Conservation (phyloP, 768 basidiomycete species). For the Neoboletus subvelutipes region DNA sequence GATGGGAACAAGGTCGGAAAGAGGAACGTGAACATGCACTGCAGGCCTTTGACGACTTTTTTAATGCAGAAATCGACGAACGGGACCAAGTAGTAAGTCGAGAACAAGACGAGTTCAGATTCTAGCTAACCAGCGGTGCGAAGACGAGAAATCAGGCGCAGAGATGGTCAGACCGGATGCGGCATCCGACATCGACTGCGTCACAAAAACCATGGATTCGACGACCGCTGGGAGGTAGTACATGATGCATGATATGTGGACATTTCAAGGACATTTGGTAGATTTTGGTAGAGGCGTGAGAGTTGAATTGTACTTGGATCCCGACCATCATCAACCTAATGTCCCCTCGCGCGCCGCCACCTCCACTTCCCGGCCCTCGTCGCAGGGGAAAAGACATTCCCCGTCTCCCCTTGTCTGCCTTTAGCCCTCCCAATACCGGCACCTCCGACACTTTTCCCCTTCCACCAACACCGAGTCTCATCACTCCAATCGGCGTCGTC, state of each 20-base stretch:
- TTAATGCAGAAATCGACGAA: slow-evolving; percentile 43
- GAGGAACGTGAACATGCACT: slow-evolving; percentile 55
- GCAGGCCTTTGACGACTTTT: slow-evolving; percentile 57
- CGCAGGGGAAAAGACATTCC: slow-evolving; percentile 71
- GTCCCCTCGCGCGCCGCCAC: slow-evolving; percentile 10
- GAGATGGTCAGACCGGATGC: slow-evolving; percentile 32
- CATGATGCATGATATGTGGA: neutral
- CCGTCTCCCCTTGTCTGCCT: slow-evolving; percentile 71
- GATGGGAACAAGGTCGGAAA: slow-evolving; percentile 38
- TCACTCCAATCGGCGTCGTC: slow-evolving; percentile 61
- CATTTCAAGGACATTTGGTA: neutral
- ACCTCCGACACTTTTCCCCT: slow-evolving; percentile 66
- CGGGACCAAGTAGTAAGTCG: slow-evolving; percentile 26
- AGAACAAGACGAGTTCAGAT: neutral
- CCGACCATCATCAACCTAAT: neutral
- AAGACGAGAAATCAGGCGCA: slow-evolving; percentile 26
- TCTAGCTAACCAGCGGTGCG: slow-evolving; percentile 7
- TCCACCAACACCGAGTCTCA: slow-evolving; percentile 63
- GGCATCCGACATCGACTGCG: slow-evolving; percentile 8
- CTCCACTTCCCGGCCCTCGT: slow-evolving; percentile 32
- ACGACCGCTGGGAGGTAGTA: slow-evolving; percentile 15
- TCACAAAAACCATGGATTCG: slow-evolving; percentile 21
- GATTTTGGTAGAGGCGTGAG: slow-evolving; percentile 4
- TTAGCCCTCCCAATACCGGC: slow-evolving; percentile 68
- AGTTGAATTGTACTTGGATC: neutral